These are phyloP conservation scores for Endotrypanum monterogeii DNA, from an alignment of 208 protist genomes.

Conservation along the genomic window DNA sequence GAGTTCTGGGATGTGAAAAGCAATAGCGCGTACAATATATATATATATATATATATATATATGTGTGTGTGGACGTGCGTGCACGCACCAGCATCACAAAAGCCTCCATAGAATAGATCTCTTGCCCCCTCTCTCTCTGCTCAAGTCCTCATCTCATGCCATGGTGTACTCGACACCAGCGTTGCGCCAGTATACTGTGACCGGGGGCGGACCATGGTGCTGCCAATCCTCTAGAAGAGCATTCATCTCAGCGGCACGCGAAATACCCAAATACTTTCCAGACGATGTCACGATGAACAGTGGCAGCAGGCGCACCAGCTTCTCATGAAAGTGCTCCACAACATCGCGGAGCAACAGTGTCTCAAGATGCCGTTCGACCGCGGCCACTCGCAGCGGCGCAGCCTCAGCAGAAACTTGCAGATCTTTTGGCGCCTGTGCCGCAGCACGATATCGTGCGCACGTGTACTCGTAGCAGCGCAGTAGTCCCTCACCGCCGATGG, in stretches of 20 bases:
- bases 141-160: neutral
- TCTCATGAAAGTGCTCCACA: conserved; percentile 70
- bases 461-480: conserved; percentile 78
- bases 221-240: conserved; percentile 61
- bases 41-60: neutral
- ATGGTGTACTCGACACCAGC: conserved; percentile 17
- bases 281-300: conserved; percentile 67
- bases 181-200: conserved; percentile 51
- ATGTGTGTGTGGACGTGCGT: neutral
- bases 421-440: neutral
- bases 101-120: neutral
- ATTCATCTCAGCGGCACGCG: conserved; percentile 59
- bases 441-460: conserved; percentile 20
- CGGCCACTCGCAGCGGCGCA: neutral
- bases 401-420: neutral
- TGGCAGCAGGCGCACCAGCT: conserved; percentile 50
- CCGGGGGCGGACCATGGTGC: conserved; percentile 40
- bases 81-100: neutral
- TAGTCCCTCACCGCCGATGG: conserved; percentile 72
- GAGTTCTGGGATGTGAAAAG: no score
- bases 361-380: conserved; percentile 24
- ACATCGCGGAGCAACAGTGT: conserved; percentile 52
- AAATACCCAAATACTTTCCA: conserved; percentile 57
- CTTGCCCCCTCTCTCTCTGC: neutral
- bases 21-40: no score